Evolutionary conservation across 306 rosid genomes (phyloP), one percentile per base, ranked within the genome.

Genomic region (Prunus mongolica): DNA sequence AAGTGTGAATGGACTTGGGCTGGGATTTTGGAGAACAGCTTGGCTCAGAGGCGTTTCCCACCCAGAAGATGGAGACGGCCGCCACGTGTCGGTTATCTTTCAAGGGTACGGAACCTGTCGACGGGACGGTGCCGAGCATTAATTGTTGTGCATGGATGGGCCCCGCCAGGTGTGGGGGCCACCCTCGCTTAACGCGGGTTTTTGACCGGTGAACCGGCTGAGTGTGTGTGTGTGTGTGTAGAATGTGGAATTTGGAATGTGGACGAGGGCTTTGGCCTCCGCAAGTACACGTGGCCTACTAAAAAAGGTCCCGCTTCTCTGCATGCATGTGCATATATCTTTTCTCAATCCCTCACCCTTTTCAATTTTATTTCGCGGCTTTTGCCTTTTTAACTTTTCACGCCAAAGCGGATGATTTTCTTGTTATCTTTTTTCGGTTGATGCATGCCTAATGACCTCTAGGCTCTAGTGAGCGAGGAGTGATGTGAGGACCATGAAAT

Each of bases 21-120:
- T 65, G 79, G 77, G 85, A 80, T 74, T 91, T 90, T 90, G 95
- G 97, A 83, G 81, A 88, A 89, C 93, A 88, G 97, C 87, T 90
- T 82, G 91, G 85, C 78, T 62, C 2, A 34, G 72, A 44, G 83
- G 49, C 86, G 85, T 87, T 86, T 91, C 90, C 91, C 90, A 90
- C 96, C 90, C 67, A 63, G 58, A 7, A 38, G 44, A 38, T 7
- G 44, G 20, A 4, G 15, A 3, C 44, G 78, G 92, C 97, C 75
- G 93, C 61, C 92, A 89, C 18, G 25, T 83, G 96, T 19, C 92
- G 73, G 97, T 92, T 22, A 10, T 19, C 8, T 4, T 2, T 25
- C 2, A 16, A 6, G 51, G 81, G 89, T 84, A 82, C 83, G 84
- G 86, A 75, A 10, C 57, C 57, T 78, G 84, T 30, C 19, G 78